A percentile compares a stretch with the other conserved stretches of the same genome.
Evolutionary conservation across 2,329 filamentous ascomycete species (phyloP).

Genomic region (Plenodomus biglobosus): DNA sequence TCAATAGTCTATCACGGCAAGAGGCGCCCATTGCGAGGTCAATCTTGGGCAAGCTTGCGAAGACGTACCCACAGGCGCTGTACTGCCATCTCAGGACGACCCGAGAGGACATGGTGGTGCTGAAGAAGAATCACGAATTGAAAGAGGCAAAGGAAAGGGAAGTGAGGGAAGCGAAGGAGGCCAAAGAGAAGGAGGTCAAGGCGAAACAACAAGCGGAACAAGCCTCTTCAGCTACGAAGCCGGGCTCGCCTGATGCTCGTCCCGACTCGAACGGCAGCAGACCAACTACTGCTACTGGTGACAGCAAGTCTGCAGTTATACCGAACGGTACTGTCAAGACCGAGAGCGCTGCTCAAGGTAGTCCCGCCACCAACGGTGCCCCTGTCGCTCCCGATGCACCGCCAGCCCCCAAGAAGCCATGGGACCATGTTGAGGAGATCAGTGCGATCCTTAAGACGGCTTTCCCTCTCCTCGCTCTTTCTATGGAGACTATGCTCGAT

Average conservation of each 20-base stretch:
- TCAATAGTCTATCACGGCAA: slow-evolving; percentile 87
- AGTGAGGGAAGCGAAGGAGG: slow-evolving; percentile 56
- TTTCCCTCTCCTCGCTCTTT: slow-evolving; percentile 90
- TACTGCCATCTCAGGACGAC: slow-evolving; percentile 96
- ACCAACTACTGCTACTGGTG: slow-evolving; percentile 36
- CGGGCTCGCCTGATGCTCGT: slow-evolving; percentile 39
- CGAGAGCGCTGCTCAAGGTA: slow-evolving; percentile 41
- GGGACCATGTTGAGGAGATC: slow-evolving; percentile 96
- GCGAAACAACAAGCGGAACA: slow-evolving; percentile 64
- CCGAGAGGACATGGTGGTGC: slow-evolving; percentile 87
- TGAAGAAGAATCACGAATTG: slow-evolving; percentile 80
- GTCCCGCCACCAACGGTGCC: slow-evolving; percentile 27
- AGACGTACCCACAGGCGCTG: slow-evolving; percentile 88
- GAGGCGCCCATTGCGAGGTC: slow-evolving; percentile 85
- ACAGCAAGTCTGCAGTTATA: slow-evolving; percentile 55
- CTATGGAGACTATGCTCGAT: slow-evolving; percentile 99
- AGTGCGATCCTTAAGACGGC: slow-evolving; percentile 95
- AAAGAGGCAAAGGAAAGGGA: slow-evolving; percentile 61
- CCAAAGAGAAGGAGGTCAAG: slow-evolving; percentile 53
- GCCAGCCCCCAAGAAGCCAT: slow-evolving; percentile 68
- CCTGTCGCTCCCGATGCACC: slow-evolving; percentile 26
- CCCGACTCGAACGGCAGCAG: slow-evolving; percentile 37
- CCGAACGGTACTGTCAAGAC: slow-evolving; percentile 44
- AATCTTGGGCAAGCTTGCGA: slow-evolving; percentile 90
- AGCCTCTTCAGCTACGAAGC: slow-evolving; percentile 42